phyloP scores from a whole-genome alignment of 1,284 basidiomycete genomes.

The Cystobasidium slooffiae region DNA sequence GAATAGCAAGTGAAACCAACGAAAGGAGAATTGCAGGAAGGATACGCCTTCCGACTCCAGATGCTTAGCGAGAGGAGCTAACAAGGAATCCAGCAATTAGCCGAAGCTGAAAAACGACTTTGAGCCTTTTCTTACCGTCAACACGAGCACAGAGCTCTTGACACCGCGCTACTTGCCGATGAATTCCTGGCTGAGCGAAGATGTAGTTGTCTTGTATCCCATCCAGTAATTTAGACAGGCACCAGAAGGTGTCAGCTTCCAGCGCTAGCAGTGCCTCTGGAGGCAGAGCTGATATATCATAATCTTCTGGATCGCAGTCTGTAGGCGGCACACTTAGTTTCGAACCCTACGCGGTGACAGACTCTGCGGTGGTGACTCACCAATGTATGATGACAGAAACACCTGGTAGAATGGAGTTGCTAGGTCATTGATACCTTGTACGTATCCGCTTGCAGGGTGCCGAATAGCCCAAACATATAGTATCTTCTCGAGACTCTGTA shows the following conservation, averaged over 20 bases:
- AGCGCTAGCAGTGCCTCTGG: conserved; percentile 73
- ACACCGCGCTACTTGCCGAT: conserved; percentile 87
- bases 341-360: background rate
- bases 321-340: conserved; percentile 2
- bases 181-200: conserved; percentile 90
- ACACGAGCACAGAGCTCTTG: conserved; percentile 87
- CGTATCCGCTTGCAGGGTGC: conserved; percentile 93
- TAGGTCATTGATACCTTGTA: conserved; percentile 97
- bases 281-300: conserved; percentile 78
- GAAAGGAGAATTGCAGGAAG: conserved; percentile 97
- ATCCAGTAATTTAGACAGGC: conserved; percentile 86
- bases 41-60: conserved; percentile 87
- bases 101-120: no score
- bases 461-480: conserved; percentile 97
- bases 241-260: conserved; percentile 97
- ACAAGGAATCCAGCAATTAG: background rate
- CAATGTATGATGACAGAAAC: conserved; percentile 87
- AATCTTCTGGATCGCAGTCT: conserved; percentile 85
- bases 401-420: conserved; percentile 94
- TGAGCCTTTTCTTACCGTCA: conserved; percentile 68
- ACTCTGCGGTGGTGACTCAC: conserved; percentile 59
- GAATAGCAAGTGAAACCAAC: conserved; percentile 97
- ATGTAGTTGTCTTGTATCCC: conserved; percentile 98
- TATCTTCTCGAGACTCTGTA: conserved; percentile 83
- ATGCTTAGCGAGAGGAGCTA: conserved; percentile 79